phyloP scores from a whole-genome alignment of 495 filamentous ascomycete genomes.

The Clavariopsis aquatica region DNA sequence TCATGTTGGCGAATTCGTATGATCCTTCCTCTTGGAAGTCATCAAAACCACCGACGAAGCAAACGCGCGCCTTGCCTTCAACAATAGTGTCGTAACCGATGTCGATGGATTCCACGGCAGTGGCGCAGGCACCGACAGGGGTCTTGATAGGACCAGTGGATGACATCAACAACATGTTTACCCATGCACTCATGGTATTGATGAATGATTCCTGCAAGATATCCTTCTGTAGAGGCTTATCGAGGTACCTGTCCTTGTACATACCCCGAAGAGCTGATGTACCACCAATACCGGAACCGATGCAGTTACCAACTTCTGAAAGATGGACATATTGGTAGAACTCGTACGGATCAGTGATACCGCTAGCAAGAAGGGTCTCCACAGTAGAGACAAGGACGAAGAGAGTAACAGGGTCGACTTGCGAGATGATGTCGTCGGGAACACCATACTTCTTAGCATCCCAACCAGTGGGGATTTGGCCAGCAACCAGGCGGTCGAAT shows the following conservation, averaged over 20 bases:
- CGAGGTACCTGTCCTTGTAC: conserved; percentile 96
- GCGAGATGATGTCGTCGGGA: conserved; percentile 94
- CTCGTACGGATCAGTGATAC: conserved; percentile 99
- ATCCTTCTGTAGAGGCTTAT: conserved; percentile 98
- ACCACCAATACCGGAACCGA: conserved; percentile 97
- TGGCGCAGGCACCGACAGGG: conserved; percentile 95
- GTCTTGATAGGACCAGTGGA: conserved; percentile 99
- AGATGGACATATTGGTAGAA: conserved; percentile 99
- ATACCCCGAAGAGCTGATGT: conserved; percentile 88
- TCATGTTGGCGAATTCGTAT: conserved; percentile 99
- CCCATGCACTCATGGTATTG: conserved; percentile 99
- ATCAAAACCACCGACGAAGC: conserved; percentile 97
- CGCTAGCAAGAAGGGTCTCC: conserved; percentile 83
- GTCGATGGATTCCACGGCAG: conserved; percentile 93
- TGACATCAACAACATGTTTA: conserved; percentile 96
- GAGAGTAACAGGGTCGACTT: conserved; percentile 94
- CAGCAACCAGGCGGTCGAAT: conserved; percentile 96
- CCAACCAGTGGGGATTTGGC: conserved; percentile 96
- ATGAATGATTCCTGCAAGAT: conserved; percentile 99
- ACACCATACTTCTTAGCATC: conserved; percentile 93
- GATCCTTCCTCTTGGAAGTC: conserved; percentile 99
- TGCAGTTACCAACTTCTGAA: conserved; percentile 96
- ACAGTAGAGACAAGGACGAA: conserved; percentile 92
- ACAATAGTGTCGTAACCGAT: conserved; percentile 98
- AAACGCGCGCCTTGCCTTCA: conserved; percentile 94